Conservation (phyloP, 2,329 filamentous ascomycete genomes). For the Parastagonospora nodorum region DNA sequence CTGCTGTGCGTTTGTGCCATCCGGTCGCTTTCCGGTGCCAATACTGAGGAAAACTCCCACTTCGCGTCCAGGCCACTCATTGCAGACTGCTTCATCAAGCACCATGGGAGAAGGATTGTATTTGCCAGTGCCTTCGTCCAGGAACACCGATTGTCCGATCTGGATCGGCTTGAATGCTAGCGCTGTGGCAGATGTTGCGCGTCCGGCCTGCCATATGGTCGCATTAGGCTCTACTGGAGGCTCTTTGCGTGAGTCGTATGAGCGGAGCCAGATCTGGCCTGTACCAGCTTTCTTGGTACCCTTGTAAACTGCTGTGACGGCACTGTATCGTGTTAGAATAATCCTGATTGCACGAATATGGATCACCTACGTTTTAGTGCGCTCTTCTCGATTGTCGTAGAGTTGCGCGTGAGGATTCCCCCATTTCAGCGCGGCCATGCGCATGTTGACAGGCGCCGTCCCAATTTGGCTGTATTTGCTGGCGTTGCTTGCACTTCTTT, state of each 20-base stretch:
- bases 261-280: slow-evolving; percentile 76
- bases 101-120: slow-evolving; percentile 89
- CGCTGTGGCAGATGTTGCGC: slow-evolving; percentile 89
- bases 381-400: slow-evolving; percentile 85
- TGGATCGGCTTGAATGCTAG: slow-evolving; percentile 95
- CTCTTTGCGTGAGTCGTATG: slow-evolving; percentile 93
- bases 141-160: slow-evolving; percentile 90
- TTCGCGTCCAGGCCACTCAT: slow-evolving; percentile 94
- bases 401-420: slow-evolving; percentile 84
- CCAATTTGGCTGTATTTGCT: slow-evolving; percentile 82
- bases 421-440: slow-evolving; percentile 58
- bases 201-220: slow-evolving; percentile 94
- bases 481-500: slow-evolving; percentile 75
- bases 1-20: slow-evolving; percentile 69
- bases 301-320: slow-evolving; percentile 88
- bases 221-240: slow-evolving; percentile 89
- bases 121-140: slow-evolving; percentile 88
- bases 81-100: slow-evolving; percentile 86
- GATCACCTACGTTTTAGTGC: slow-evolving; percentile 81
- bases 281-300: slow-evolving; percentile 71
- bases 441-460: slow-evolving; percentile 63
- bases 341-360: no score
- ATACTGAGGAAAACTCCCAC: slow-evolving; percentile 91
- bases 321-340: slow-evolving; percentile 58
- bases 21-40: slow-evolving; percentile 85